Evolutionary conservation across 2,329 filamentous ascomycete species (phyloP).

Genomic region (Xylariaceae sp.): DNA sequence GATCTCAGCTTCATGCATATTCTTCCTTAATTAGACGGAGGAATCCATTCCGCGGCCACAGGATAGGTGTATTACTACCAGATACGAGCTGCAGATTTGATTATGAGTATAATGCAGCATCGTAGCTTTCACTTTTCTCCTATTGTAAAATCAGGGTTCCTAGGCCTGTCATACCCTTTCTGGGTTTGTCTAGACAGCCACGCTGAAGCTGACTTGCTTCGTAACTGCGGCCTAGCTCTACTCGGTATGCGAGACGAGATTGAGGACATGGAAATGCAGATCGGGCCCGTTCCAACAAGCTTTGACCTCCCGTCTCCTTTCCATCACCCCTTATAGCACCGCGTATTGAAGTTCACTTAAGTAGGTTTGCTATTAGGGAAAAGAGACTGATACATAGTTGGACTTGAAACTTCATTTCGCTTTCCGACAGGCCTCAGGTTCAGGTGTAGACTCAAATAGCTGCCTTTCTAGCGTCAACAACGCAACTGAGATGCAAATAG

Average conservation of each 20-base stretch:
- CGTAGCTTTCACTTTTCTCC: background rate
- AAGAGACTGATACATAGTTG: background rate
- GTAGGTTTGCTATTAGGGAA: too few species aligned
- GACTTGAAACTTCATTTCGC: constrained; percentile 6
- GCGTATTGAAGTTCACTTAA: too few species aligned
- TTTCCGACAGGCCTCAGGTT: constrained; percentile 7
- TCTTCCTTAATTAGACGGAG: too few species aligned
- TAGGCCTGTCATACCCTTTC: constrained; percentile 9
- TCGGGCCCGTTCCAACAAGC: too few species aligned
- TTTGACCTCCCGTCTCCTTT: too few species aligned
- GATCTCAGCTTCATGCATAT: too few species aligned
- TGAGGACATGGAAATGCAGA: background rate
- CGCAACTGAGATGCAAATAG: too few species aligned
- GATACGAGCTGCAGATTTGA: too few species aligned
- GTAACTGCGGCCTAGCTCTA: constrained; percentile 1
- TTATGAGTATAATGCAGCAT: too few species aligned
- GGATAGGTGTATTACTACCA: too few species aligned
- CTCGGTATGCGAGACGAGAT: constrained; percentile 16
- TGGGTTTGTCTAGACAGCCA: constrained; percentile 19
- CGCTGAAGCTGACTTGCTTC: constrained; percentile 11
- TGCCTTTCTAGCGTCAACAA: too few species aligned
- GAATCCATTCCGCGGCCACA: too few species aligned
- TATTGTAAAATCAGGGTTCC: background rate
- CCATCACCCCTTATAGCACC: background rate
- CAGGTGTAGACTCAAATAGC: background rate